Evolutionary conservation across 1,284 basidiomycete genomes (phyloP), one percentile per base, ranked within the genome.

Genomic region (Microstroma glucosiphilum): DNA sequence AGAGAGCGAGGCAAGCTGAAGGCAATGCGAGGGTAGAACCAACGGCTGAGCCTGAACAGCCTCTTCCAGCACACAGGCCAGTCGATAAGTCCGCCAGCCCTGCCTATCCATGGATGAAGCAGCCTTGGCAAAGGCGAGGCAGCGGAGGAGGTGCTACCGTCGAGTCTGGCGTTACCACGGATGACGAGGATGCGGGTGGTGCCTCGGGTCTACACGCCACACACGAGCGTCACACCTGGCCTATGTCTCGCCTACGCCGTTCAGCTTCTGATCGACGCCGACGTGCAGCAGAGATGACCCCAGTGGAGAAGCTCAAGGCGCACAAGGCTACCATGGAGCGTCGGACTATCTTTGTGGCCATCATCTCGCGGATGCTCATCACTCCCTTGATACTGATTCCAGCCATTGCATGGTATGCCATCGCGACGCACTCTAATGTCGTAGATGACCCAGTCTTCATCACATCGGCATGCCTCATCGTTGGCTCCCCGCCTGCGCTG

Each of bases 281-380:
- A n/a, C 25, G n/a, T 2, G 13, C 66, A 15, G 62, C 63, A 53
- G 61, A 65, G 4, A 19, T 63, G 17, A 30, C 60, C 40, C 65
- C 62, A 41, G 59, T 60, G n/a, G 56, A 58, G n/a, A 42, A 25
- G 12, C 19, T 17, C 4, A 57, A 42, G 23, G 58, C 42, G 40
- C 58, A 60, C 19, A 59, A 40, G 1, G 13, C 40, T 8, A 62
- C 59, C 21, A 72, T 72, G 69, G 70, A 76, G 40, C 87, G 87
- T 56, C 85, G 84, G 76, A 92, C 92, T 3, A 87, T 96, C 19
- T 79, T 88, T 30, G 85, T 96, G 15, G 86, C 90, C 3, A 85
- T 94, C 21, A 58, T 86, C 19, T 84, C 88, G 60, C 83, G 92
- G 66, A 96, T 96, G 92, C 77, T 96, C 51, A 75, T 96, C 65